A percentile compares a stretch with the other conserved stretches of the same genome.
phyloP scores from a whole-genome alignment of 805 yeast species.

The Myxozyma vanderwaltii region DNA sequence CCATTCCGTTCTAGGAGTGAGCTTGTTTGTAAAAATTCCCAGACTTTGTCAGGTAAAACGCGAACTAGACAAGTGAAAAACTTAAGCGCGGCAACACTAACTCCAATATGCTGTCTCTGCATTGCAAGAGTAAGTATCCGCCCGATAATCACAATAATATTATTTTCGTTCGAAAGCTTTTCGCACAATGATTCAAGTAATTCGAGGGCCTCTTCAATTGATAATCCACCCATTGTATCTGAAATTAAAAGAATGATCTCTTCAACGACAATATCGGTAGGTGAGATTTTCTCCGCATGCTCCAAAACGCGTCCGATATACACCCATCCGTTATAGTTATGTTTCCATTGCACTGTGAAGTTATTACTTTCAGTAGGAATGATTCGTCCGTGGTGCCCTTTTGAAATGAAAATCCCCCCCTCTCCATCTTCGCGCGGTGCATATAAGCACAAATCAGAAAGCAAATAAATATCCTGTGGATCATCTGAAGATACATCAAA shows the following conservation, averaged over 20 bases:
- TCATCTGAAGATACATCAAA: conserved; percentile 51
- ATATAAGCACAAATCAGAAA: conserved; percentile 51
- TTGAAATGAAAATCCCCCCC: conserved; percentile 50
- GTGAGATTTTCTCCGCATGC: conserved; percentile 50
- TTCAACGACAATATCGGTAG: conserved; percentile 46
- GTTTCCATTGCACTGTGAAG: conserved; percentile 62
- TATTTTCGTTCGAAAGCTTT: conserved; percentile 50
- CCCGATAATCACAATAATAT: conserved; percentile 62
- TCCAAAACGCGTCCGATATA: conserved; percentile 76
- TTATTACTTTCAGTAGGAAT: conserved; percentile 53
- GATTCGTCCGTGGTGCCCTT: conserved; percentile 70
- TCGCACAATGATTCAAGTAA: conserved; percentile 47
- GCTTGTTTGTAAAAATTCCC: conserved; percentile 76
- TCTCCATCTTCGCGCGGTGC: conserved; percentile 59
- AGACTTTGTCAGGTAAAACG: conserved; percentile 64
- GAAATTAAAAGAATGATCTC: conserved; percentile 57
- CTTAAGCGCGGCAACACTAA: conserved; percentile 51
- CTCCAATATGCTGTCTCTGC: conserved; percentile 53
- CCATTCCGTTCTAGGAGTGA: conserved; percentile 62
- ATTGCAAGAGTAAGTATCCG: conserved; percentile 69
- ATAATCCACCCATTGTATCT: conserved; percentile 48
- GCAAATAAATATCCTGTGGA: conserved; percentile 55
- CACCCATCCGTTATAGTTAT: conserved; percentile 85
- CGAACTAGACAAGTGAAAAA: conserved; percentile 54
- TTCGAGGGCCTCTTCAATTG: conserved; percentile 47